phyloP scores from a whole-genome alignment of 768 basidiomycete species.

The Mrakia gelida region DNA sequence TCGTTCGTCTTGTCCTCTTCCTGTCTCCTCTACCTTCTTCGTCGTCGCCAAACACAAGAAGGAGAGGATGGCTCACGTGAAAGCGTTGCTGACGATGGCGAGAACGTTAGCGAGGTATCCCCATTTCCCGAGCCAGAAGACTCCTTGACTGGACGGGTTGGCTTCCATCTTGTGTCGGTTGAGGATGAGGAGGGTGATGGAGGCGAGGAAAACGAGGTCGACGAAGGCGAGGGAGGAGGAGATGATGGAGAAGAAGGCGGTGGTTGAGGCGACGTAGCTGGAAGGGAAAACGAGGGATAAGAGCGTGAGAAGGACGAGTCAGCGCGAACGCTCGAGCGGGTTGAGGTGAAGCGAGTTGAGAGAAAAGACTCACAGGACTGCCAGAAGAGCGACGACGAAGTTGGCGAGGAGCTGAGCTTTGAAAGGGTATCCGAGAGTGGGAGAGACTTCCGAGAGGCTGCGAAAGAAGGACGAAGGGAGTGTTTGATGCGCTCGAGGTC shows the following conservation, averaged over 20 bases:
- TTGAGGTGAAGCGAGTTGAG: too few relatives aligned
- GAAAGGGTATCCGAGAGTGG: not conserved
- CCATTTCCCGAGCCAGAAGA: conserved; percentile 1
- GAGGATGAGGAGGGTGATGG: not conserved
- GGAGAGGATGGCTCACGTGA: not conserved
- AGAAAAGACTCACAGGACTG: not conserved
- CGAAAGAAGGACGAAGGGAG: not conserved
- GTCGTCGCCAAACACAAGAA: too few relatives aligned
- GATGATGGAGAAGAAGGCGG: not conserved
- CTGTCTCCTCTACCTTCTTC: too few relatives aligned
- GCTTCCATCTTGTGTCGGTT: conserved; percentile 1
- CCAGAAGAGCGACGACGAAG: not conserved
- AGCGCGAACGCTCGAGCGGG: too few relatives aligned
- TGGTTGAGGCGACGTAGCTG: not conserved
- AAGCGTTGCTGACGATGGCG: not conserved
- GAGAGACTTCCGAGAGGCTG: not conserved
- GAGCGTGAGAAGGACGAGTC: too few relatives aligned
- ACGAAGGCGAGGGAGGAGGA: not conserved
- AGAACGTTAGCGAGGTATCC: not conserved
- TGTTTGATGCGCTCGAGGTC: not conserved
- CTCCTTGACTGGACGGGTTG: not conserved
- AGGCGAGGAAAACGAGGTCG: not conserved
- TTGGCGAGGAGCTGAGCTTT: conserved; percentile 1
- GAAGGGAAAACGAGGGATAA: too few relatives aligned
- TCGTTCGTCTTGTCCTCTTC: too few relatives aligned